These are phyloP conservation scores for Cylindrotheca closterium DNA, from an alignment of 108 stramenopile species.

Conservation along the genomic window DNA sequence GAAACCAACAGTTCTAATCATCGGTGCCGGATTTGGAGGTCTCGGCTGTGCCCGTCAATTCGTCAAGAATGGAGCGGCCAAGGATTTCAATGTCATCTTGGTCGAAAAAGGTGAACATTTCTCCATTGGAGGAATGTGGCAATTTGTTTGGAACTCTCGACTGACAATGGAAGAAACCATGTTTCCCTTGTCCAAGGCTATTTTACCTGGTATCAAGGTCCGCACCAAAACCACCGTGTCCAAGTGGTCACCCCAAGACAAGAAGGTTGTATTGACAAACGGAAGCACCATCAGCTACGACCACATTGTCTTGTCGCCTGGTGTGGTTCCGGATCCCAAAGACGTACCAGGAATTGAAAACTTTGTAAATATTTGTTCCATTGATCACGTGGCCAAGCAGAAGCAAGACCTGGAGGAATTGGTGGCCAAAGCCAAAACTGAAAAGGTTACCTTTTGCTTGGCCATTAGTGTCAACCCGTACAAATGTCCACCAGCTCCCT, in stretches of 20 bases:
- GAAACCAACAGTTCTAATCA: background rate
- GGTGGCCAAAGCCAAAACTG: background rate
- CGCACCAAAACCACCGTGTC: background rate
- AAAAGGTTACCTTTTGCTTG: conserved; percentile 4
- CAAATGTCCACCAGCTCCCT: conserved; percentile 5
- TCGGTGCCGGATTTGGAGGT: background rate
- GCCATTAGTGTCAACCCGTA: conserved; percentile 2
- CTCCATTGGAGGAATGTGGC: background rate
- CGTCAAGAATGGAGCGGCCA: background rate
- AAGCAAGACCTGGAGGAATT: background rate
- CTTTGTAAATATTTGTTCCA: background rate
- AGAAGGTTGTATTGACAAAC: background rate
- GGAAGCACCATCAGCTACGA: background rate
- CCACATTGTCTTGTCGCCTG: background rate
- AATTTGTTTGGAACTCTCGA: background rate
- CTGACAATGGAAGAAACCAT: background rate
- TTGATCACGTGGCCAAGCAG: background rate
- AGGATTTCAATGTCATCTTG: background rate
- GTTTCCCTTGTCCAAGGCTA: background rate
- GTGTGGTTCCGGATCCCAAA: background rate
- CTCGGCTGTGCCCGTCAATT: background rate
- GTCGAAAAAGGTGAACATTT: background rate
- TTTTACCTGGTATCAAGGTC: background rate
- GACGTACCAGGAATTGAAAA: background rate
- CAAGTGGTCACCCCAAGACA: background rate